A percentile compares a stretch with the other conserved stretches of the same genome.
Conservation (phyloP, 305 asterid genomes). For the Coffea humblotiana region DNA sequence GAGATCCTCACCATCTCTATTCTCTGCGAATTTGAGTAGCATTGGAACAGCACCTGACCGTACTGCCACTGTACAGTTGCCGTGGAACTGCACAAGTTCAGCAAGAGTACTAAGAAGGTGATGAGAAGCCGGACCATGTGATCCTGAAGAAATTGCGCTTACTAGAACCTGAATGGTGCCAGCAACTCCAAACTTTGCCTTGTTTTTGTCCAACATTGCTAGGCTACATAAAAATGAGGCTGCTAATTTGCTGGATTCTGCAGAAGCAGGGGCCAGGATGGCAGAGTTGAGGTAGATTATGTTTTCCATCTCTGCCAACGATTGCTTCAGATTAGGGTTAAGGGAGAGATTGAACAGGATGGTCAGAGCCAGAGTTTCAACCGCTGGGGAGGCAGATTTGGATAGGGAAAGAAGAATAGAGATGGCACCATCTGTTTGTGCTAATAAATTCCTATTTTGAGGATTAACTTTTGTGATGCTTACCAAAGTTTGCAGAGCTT, state of each 20-base stretch:
- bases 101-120: conserved; percentile 71
- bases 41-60: conserved; percentile 55
- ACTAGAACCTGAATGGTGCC: conserved; percentile 59
- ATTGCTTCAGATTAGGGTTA: conserved; percentile 60
- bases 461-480: conserved; percentile 73
- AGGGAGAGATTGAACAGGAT: conserved; percentile 75
- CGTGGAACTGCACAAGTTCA: conserved; percentile 78
- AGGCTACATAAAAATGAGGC: conserved; percentile 79
- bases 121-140: conserved; percentile 47
- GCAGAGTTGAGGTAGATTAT: conserved; percentile 47
- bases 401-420: conserved; percentile 47
- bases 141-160: conserved; percentile 44
- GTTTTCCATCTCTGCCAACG: conserved; percentile 52
- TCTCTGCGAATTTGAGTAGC: conserved; percentile 46
- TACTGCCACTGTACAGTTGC: conserved; percentile 80
- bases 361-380: conserved; percentile 55
- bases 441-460: conserved; percentile 59
- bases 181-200: conserved; percentile 76
- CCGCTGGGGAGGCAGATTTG: conserved; percentile 24
- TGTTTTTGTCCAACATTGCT: conserved; percentile 80
- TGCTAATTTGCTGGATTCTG: conserved; percentile 48
- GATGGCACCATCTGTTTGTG: conserved; percentile 53
- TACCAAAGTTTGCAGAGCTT: conserved; percentile 56
- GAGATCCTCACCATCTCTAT: conserved; percentile 50
- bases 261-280: conserved; percentile 30